phyloP scores from a whole-genome alignment of 129 eudicot species.

The Arctium lappa region DNA sequence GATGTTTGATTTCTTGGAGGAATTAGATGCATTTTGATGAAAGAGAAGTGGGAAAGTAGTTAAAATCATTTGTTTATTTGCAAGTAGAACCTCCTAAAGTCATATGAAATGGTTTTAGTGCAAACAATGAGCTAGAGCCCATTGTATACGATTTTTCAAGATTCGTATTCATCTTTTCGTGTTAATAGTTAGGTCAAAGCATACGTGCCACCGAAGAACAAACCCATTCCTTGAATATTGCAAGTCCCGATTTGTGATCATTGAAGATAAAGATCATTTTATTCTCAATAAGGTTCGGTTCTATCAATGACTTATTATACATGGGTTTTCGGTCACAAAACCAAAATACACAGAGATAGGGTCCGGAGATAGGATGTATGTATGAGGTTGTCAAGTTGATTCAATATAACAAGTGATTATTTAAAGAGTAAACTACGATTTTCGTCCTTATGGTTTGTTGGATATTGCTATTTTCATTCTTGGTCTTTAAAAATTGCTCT shows the following conservation, averaged over 20 bases:
- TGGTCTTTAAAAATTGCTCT: too few species aligned
- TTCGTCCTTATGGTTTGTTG: too few species aligned
- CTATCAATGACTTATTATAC: not conserved
- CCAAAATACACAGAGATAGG: not conserved
- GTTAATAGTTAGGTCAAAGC: not conserved
- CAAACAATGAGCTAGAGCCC: not conserved
- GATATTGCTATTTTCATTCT: too few species aligned
- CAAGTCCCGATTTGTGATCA: not conserved
- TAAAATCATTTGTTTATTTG: not conserved
- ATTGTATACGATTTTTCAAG: slow-evolving; percentile 14
- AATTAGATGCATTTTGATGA: slow-evolving; percentile 26
- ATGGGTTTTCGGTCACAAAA: not conserved
- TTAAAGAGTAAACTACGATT: too few species aligned
- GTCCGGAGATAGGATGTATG: too few species aligned
- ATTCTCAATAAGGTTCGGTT: not conserved
- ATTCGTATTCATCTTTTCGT: slow-evolving; percentile 14
- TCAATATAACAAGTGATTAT: too few species aligned
- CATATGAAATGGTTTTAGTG: not conserved
- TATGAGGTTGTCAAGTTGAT: too few species aligned
- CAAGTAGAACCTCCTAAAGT: slow-evolving; percentile 19
- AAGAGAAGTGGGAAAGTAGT: not conserved
- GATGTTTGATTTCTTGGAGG: slow-evolving; percentile 6
- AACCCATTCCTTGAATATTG: not conserved
- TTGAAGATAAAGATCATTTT: not conserved
- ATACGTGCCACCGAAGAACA: not conserved